Percentiles rank a stretch among this genome's conserved stretches.
Conservation (phyloP, 2,329 filamentous ascomycete species). For the Fusarium euwallaceae region DNA sequence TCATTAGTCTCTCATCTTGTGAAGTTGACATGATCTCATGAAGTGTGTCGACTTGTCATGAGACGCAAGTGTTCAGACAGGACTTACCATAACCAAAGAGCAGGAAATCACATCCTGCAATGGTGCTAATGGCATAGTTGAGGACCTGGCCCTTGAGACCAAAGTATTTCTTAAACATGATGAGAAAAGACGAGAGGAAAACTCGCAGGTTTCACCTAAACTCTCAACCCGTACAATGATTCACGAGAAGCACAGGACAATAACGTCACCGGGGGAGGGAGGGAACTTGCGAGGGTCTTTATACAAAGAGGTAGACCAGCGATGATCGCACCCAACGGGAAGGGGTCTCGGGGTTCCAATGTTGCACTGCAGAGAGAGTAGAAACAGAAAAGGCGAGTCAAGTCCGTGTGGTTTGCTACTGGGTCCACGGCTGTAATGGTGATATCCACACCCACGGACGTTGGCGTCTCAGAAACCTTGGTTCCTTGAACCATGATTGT, state of each 20-base stretch:
- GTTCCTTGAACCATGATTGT: conserved; percentile 13
- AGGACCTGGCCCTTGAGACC: conserved; percentile 75
- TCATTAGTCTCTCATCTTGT: not conserved
- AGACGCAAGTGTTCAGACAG: not conserved
- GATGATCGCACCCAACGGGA: conserved; percentile 8
- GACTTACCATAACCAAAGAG: conserved; percentile 68
- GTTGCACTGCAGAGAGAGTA: conserved; percentile 28
- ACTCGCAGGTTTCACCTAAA: conserved; percentile 10
- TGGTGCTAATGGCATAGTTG: conserved; percentile 77
- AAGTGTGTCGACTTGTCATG: not conserved
- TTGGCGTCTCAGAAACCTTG: conserved; percentile 20
- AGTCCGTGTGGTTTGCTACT: conserved; percentile 24
- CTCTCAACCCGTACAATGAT: not conserved
- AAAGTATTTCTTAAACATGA: conserved; percentile 64
- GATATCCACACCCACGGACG: conserved; percentile 32
- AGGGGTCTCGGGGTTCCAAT: conserved; percentile 8
- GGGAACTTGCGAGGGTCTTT: conserved; percentile 24
- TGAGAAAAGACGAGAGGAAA: conserved; percentile 6
- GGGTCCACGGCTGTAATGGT: conserved; percentile 24
- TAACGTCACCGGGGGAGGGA: not conserved
- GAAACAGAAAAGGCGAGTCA: conserved; percentile 25
- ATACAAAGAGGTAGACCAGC: conserved; percentile 26
- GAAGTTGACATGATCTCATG: not conserved
- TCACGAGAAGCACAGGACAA: conserved; percentile 1
- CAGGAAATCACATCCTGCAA: conserved; percentile 80